phyloP scores from a whole-genome alignment of 164 flowering plant species.

The Nymphaea thermarum region DNA sequence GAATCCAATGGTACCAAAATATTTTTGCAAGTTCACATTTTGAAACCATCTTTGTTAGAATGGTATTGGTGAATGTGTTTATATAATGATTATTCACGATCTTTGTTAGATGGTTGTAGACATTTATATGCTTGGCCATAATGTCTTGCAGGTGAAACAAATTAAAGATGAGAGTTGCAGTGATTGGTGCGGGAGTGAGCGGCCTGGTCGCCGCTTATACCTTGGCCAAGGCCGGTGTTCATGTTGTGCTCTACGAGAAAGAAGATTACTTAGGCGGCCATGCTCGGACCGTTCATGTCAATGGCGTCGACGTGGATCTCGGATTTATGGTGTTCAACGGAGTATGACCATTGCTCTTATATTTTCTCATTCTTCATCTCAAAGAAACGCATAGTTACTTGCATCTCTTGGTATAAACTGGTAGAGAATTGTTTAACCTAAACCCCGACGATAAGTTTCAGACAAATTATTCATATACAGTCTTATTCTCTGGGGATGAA shows the following conservation, averaged over 20 bases:
- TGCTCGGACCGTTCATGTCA: constrained; percentile 58
- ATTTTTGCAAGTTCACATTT: too few relatives aligned
- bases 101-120: neutral
- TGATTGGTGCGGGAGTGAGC: constrained; percentile 78
- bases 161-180: constrained; percentile 55
- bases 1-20: too few relatives aligned
- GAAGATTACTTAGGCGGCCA: constrained; percentile 79
- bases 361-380: neutral
- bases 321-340: constrained; percentile 96
- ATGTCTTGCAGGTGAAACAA: neutral
- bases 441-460: too few relatives aligned
- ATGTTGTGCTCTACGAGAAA: constrained; percentile 77
- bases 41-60: too few relatives aligned
- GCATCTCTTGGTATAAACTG: too few relatives aligned
- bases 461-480: too few relatives aligned
- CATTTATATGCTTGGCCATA: neutral
- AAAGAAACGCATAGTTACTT: neutral
- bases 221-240: constrained; percentile 47
- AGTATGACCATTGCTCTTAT: constrained; percentile 27
- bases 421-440: too few relatives aligned
- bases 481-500: neutral
- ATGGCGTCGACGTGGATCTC: constrained; percentile 68
- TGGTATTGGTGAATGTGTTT: neutral
- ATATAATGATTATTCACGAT: too few relatives aligned
- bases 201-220: constrained; percentile 66